These are phyloP conservation scores for Cicer pinnatifidum DNA, from an alignment of 306 rosid genomes.

Conservation along the genomic window DNA sequence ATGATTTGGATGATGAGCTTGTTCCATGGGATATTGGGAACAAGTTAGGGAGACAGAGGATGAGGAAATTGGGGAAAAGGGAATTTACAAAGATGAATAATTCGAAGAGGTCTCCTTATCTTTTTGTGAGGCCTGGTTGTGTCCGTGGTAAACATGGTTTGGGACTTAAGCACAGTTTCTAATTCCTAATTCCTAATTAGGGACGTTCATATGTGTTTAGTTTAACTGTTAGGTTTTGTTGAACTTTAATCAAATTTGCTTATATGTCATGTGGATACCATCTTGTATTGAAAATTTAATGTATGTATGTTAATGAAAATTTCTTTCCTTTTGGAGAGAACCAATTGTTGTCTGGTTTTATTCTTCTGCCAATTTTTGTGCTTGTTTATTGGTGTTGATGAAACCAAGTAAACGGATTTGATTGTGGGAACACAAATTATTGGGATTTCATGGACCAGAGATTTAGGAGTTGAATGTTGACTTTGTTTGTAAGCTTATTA, in stretches of 20 bases:
- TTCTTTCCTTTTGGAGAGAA: neutral
- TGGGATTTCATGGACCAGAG: neutral
- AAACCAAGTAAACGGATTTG: neutral
- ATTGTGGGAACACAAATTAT: neutral
- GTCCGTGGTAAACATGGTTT: slow-evolving; percentile 90
- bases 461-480: neutral
- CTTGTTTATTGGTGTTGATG: neutral
- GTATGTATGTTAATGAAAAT: slow-evolving; percentile 27
- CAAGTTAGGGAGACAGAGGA: slow-evolving; percentile 73
- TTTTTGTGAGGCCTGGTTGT: slow-evolving; percentile 75
- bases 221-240: slow-evolving; percentile 39
- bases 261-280: slow-evolving; percentile 44
- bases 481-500: neutral
- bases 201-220: neutral
- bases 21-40: slow-evolving; percentile 79
- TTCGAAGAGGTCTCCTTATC: slow-evolving; percentile 62
- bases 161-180: slow-evolving; percentile 75
- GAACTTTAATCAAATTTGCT: slow-evolving; percentile 18
- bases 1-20: slow-evolving; percentile 77
- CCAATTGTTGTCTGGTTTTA: neutral
- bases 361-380: neutral
- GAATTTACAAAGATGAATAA: slow-evolving; percentile 63
- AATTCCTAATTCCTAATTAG: slow-evolving; percentile 40
- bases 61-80: slow-evolving; percentile 94
- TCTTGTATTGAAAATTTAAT: neutral